These are phyloP conservation scores for Pythium coloratum DNA, from an alignment of 352 stramenopile genomes.

Conservation along the genomic window DNA sequence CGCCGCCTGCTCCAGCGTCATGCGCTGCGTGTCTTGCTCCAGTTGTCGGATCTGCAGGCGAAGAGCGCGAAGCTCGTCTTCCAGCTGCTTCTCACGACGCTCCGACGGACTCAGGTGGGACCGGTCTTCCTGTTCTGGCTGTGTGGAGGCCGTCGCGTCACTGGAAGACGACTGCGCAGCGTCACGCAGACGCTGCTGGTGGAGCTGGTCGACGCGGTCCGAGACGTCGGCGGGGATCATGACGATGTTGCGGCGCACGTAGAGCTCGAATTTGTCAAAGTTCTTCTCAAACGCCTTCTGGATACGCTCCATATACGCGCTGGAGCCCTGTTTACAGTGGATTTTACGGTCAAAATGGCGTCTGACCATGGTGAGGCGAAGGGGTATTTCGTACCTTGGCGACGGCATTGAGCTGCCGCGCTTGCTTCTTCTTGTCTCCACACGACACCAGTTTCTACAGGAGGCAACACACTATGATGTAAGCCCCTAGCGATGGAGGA, in stretches of 20 bases:
- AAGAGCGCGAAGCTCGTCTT: conserved; percentile 39
- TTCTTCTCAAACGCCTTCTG: conserved; percentile 73
- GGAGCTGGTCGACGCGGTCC: conserved; percentile 45
- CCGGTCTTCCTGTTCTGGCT: conserved; percentile 15
- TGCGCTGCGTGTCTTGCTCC: conserved; percentile 32
- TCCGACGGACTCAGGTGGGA: conserved; percentile 43
- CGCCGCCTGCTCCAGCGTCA: conserved; percentile 50
- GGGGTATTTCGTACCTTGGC: conserved; percentile 39
- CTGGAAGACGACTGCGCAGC: neutral
- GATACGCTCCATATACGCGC: conserved; percentile 62
- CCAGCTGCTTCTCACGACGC: conserved; percentile 39
- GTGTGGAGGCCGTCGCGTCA: neutral
- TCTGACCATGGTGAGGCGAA: neutral
- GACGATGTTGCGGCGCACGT: conserved; percentile 76
- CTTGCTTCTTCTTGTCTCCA: conserved; percentile 63
- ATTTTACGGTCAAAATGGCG: too few species aligned
- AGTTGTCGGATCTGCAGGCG: conserved; percentile 34
- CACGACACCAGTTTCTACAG: conserved; percentile 34
- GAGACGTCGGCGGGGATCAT: conserved; percentile 43
- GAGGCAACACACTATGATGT: neutral
- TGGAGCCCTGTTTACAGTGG: conserved; percentile 35
- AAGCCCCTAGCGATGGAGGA: neutral
- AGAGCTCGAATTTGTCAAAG: conserved; percentile 85
- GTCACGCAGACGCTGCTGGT: conserved; percentile 29
- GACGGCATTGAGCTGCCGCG: conserved; percentile 57